phyloP scores from a whole-genome alignment of 805 yeast genomes.

The Millerago galiae region DNA sequence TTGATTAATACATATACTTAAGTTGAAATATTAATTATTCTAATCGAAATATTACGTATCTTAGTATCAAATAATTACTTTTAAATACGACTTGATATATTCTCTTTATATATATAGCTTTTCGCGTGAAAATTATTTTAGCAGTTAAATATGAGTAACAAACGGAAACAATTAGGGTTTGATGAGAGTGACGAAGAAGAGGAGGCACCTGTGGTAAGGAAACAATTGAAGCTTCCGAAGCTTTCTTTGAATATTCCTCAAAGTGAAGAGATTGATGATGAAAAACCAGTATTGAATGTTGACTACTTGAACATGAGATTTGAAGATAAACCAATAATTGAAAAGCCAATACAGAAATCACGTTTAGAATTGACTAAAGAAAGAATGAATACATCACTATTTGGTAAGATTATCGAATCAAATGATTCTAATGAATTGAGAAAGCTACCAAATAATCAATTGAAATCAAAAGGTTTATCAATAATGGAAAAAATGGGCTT shows the following conservation, averaged over 20 bases:
- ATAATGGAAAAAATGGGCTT: constrained; percentile 61
- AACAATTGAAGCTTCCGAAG: constrained; percentile 12
- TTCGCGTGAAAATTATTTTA: too few species aligned
- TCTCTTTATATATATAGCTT: too few species aligned
- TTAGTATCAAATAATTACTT: too few species aligned
- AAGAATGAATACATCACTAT: constrained; percentile 15
- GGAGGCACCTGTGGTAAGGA: background rate
- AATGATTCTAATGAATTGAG: background rate
- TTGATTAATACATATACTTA: too few species aligned
- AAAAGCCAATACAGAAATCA: background rate
- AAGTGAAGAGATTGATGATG: constrained; percentile 8
- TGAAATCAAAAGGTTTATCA: constrained; percentile 36
- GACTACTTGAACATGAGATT: constrained; percentile 27
- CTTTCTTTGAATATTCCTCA: constrained; percentile 3
- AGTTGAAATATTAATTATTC: too few species aligned
- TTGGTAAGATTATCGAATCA: constrained; percentile 11
- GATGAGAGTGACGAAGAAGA: constrained; percentile 9
- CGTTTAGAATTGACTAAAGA: constrained; percentile 4
- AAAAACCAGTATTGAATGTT: constrained; percentile 5
- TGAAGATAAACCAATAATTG: constrained; percentile 4
- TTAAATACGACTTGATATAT: too few species aligned
- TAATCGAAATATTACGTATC: too few species aligned
- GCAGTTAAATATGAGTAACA: constrained; percentile 6
- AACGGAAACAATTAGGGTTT: constrained; percentile 16
- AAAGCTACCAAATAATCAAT: constrained; percentile 5